These are phyloP conservation scores for Coemansia sp. DNA, from an alignment of 192 early-diverging fungal species.

Conservation along the genomic window DNA sequence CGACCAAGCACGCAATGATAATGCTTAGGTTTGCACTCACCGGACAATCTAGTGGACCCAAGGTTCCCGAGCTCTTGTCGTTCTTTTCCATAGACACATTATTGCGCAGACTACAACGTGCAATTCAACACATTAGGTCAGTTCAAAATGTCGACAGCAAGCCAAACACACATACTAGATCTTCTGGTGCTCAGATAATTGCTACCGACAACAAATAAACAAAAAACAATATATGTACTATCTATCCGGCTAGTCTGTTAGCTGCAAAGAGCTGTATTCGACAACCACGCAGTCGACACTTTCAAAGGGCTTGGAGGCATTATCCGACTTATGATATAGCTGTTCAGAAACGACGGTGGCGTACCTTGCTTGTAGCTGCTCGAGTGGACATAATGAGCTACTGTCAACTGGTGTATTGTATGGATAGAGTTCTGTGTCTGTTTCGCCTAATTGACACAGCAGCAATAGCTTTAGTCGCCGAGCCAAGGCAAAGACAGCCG, in stretches of 20 bases:
- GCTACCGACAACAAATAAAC: no score
- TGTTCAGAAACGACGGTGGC: not conserved
- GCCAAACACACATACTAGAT: not conserved
- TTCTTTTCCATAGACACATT: constrained; percentile 18
- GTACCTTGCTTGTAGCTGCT: constrained; percentile 1
- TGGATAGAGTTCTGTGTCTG: not conserved
- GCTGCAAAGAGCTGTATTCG: not conserved
- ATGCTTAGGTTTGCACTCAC: constrained; percentile 68
- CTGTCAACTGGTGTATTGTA: not conserved
- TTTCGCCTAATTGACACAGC: not conserved
- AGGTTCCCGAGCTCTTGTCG: constrained; percentile 34
- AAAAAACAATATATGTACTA: not conserved
- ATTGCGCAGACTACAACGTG: constrained; percentile 12
- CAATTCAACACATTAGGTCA: not conserved
- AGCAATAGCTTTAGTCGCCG: constrained; percentile 26
- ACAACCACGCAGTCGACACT: constrained; percentile 6
- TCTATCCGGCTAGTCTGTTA: not conserved
- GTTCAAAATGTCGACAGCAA: not conserved
- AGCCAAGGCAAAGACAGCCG: constrained; percentile 17
- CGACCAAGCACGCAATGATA: constrained; percentile 62
- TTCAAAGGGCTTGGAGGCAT: not conserved
- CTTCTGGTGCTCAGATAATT: not conserved
- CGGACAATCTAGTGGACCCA: constrained; percentile 51
- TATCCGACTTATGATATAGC: not conserved
- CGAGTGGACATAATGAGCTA: not conserved